phyloP scores from a whole-genome alignment of 257 asterid genomes.

The Eucommia ulmoides region DNA sequence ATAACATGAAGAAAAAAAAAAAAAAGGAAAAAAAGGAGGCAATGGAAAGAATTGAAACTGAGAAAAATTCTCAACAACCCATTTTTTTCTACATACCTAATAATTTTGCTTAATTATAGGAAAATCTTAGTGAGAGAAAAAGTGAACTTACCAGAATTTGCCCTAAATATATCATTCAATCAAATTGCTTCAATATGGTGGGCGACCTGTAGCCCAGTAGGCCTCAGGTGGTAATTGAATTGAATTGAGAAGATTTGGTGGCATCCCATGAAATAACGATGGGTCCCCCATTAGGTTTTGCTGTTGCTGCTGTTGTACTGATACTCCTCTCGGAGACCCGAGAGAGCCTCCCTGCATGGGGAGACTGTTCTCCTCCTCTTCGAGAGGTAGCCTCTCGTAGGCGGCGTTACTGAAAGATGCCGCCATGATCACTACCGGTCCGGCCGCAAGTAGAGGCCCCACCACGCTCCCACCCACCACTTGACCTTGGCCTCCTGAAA shows the following conservation, averaged over 20 bases:
- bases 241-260: conserved; percentile 37
- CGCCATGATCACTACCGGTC: background rate
- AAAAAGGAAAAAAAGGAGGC: too few species aligned
- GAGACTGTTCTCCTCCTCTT: background rate
- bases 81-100: too few species aligned
- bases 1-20: too few species aligned
- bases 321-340: conserved; percentile 23
- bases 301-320: conserved; percentile 13
- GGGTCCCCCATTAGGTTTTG: conserved; percentile 28
- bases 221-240: conserved; percentile 51
- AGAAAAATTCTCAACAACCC: too few species aligned
- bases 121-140: too few species aligned
- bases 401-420: background rate
- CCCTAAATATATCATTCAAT: too few species aligned
- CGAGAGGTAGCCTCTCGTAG: background rate
- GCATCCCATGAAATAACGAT: conserved; percentile 52
- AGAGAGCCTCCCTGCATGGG: conserved; percentile 6
- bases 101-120: too few species aligned
- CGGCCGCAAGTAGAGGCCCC: background rate
- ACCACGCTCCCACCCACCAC: background rate
- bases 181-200: too few species aligned
- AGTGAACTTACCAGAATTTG: too few species aligned
- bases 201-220: conserved; percentile 55
- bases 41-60: too few species aligned
- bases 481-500: background rate